Percentiles rank a stretch among this genome's conserved stretches.
phyloP scores from a whole-genome alignment of 805 yeast species.

The Metschnikowia dekortorum region DNA sequence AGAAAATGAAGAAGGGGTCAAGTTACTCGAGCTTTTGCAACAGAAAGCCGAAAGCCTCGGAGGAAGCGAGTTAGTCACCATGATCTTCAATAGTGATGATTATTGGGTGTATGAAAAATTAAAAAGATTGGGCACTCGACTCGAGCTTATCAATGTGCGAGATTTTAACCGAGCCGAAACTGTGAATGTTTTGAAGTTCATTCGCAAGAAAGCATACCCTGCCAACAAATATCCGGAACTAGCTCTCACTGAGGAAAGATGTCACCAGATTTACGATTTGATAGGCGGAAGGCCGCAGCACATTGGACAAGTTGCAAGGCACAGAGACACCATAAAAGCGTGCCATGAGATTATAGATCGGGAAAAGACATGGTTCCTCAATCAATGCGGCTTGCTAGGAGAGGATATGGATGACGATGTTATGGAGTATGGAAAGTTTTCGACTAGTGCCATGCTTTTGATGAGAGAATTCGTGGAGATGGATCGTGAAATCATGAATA shows the following conservation, averaged over 20 bases:
- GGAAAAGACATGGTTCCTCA: slow-evolving; percentile 82
- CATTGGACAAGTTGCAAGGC: slow-evolving; percentile 63
- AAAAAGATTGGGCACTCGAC: slow-evolving; percentile 64
- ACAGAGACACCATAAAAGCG: slow-evolving; percentile 51
- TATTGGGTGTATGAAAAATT: slow-evolving; percentile 83
- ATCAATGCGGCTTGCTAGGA: slow-evolving; percentile 77
- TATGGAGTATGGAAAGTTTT: slow-evolving; percentile 76
- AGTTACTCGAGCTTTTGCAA: slow-evolving; percentile 68
- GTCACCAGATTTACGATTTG: slow-evolving; percentile 57
- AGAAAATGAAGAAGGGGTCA: slow-evolving; percentile 69
- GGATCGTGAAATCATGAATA: slow-evolving; percentile 42
- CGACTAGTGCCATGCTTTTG: slow-evolving; percentile 67
- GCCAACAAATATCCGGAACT: slow-evolving; percentile 32
- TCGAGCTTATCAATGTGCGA: slow-evolving; percentile 66
- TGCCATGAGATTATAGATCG: slow-evolving; percentile 69
- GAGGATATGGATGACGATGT: slow-evolving; percentile 85
- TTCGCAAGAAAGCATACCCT: slow-evolving; percentile 42
- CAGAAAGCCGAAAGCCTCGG: slow-evolving; percentile 78
- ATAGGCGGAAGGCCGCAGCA: slow-evolving; percentile 88
- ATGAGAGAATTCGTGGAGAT: slow-evolving; percentile 68
- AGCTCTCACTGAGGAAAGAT: slow-evolving; percentile 29
- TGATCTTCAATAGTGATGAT: slow-evolving; percentile 76
- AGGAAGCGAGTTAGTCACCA: slow-evolving; percentile 66
- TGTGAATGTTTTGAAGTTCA: slow-evolving; percentile 47
- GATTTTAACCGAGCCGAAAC: slow-evolving; percentile 58